A percentile compares a stretch with the other conserved stretches of the same genome.
Evolutionary conservation across 2,329 filamentous ascomycete species (phyloP).

Genomic region (Talaromyces islandicus): DNA sequence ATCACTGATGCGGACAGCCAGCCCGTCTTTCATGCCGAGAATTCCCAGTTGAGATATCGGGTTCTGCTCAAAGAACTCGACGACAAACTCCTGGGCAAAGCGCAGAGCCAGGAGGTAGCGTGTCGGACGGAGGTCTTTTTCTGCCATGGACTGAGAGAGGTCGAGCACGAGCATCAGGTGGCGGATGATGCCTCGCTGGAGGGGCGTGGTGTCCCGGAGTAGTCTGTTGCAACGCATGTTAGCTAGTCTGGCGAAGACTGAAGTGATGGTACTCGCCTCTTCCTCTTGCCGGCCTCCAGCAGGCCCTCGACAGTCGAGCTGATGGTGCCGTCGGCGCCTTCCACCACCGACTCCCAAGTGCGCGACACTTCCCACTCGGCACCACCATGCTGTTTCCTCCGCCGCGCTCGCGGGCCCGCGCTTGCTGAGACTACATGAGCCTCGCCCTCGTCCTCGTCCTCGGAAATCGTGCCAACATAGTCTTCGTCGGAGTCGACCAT

Average conservation of each 20-base stretch:
- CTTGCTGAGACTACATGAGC: conserved; percentile 23
- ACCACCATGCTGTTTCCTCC: conserved; percentile 33
- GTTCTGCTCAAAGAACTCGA: conserved; percentile 97
- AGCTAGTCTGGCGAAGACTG: neutral
- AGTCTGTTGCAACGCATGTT: conserved; percentile 48
- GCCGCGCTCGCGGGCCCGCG: conserved; percentile 24
- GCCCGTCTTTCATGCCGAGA: conserved; percentile 85
- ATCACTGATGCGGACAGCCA: conserved; percentile 79
- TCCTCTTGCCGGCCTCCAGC: conserved; percentile 76
- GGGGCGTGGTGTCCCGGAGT: conserved; percentile 85
- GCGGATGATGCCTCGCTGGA: conserved; percentile 96
- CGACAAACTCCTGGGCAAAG: conserved; percentile 80
- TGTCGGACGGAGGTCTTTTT: conserved; percentile 89
- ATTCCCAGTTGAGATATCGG: conserved; percentile 94
- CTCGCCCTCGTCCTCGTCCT: conserved; percentile 37
- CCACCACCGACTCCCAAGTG: conserved; percentile 64
- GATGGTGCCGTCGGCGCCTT: conserved; percentile 73
- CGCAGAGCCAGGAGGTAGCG: conserved; percentile 75
- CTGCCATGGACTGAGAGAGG: conserved; percentile 86
- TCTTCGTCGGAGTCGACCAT: conserved; percentile 49
- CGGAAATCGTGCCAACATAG: conserved; percentile 45
- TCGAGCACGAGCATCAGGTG: conserved; percentile 88
- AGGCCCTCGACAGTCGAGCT: conserved; percentile 64
- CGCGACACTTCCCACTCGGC: conserved; percentile 44
- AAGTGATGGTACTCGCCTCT: conserved; percentile 43